phyloP scores from a whole-genome alignment of 2,329 filamentous ascomycete genomes.

The Penicillium sp. region DNA sequence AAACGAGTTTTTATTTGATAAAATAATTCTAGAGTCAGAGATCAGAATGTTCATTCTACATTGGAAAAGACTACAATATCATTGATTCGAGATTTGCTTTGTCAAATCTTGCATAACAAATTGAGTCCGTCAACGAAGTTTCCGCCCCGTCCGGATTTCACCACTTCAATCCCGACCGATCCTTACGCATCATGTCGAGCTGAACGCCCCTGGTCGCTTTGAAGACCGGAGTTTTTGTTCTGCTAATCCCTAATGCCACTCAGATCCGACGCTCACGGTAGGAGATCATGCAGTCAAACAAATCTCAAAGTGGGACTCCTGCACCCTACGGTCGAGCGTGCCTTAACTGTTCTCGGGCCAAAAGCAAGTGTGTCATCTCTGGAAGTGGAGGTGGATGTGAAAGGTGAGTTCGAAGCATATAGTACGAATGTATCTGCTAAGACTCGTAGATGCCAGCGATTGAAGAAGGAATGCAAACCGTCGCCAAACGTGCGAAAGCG shows the following conservation, averaged over 20 bases:
- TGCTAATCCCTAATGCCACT: no score
- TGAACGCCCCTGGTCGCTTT: no score
- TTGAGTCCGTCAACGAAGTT: background rate
- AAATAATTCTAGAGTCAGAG: no score
- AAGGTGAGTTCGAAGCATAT: constrained; percentile 17
- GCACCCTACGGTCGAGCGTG: constrained; percentile 40
- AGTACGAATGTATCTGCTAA: background rate
- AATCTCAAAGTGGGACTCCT: constrained; percentile 14
- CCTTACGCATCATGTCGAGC: no score
- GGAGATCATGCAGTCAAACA: constrained; percentile 13
- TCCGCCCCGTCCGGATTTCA: constrained; percentile 14
- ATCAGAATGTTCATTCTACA: no score
- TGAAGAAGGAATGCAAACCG: constrained; percentile 40
- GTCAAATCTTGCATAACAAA: background rate
- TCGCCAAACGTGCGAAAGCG: constrained; percentile 30
- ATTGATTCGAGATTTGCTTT: no score
- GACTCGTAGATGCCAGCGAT: constrained; percentile 38
- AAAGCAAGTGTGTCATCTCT: constrained; percentile 43
- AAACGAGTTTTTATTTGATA: no score
- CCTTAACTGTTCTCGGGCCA: constrained; percentile 41
- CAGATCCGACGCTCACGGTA: no score
- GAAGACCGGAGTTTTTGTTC: no score
- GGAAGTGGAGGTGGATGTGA: constrained; percentile 23
- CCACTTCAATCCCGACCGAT: constrained; percentile 8
- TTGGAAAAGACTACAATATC: no score